Evolutionary conservation across 805 yeast species (phyloP).

Genomic region (Candida insectorum): DNA sequence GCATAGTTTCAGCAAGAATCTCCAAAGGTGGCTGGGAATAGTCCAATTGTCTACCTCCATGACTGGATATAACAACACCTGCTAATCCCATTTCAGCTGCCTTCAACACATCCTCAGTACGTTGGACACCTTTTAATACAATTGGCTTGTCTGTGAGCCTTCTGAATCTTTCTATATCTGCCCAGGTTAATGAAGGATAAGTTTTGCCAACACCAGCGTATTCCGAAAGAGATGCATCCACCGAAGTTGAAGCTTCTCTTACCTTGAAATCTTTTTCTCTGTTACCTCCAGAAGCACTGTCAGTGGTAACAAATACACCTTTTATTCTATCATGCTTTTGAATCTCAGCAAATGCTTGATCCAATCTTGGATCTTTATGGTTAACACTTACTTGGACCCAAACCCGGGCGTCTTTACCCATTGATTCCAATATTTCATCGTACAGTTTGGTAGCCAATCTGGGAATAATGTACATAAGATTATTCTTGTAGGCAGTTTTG

Average conservation of each 20-base stretch:
- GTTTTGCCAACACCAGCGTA: not conserved
- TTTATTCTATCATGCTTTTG: slow-evolving; percentile 38
- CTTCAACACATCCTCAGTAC: slow-evolving; percentile 69
- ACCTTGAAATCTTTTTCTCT: slow-evolving; percentile 46
- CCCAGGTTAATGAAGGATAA: slow-evolving; percentile 19
- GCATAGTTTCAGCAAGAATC: slow-evolving; percentile 67
- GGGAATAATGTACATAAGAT: slow-evolving; percentile 46
- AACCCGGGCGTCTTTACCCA: slow-evolving; percentile 31
- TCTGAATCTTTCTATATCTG: slow-evolving; percentile 19
- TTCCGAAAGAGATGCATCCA: not conserved
- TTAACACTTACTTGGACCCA: slow-evolving; percentile 49
- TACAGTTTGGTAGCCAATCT: slow-evolving; percentile 33
- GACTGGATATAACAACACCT: slow-evolving; percentile 80
- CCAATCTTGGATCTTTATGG: slow-evolving; percentile 26
- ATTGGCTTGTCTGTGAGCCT: slow-evolving; percentile 40
- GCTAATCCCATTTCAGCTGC: slow-evolving; percentile 69
- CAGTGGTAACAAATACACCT: slow-evolving; percentile 51
- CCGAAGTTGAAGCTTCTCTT: not conserved
- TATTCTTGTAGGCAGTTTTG: slow-evolving; percentile 32
- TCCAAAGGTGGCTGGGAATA: slow-evolving; percentile 72
- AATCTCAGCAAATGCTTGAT: slow-evolving; percentile 31
- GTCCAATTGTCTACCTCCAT: slow-evolving; percentile 87
- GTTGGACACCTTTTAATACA: slow-evolving; percentile 72
- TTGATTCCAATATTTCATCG: slow-evolving; percentile 26
- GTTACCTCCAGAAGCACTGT: slow-evolving; percentile 49